These are phyloP conservation scores for Penicillium goetzii DNA, from an alignment of 495 filamentous ascomycete genomes.

Conservation along the genomic window DNA sequence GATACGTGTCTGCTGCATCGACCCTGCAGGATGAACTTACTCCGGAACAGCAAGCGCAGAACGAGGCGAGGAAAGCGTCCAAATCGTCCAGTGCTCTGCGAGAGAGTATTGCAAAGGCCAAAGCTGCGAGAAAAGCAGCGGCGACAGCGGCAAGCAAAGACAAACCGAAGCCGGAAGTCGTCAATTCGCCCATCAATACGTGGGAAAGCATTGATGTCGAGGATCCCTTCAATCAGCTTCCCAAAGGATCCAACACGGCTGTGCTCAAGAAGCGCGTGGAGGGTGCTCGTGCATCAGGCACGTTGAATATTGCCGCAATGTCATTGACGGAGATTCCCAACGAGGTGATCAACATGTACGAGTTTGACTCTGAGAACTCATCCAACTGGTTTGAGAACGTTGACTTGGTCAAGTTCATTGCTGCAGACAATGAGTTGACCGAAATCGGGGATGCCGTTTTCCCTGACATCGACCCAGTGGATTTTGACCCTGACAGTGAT, in stretches of 20 bases:
- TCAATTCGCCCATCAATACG: slow-evolving; percentile 30
- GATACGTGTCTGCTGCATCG: slow-evolving; percentile 40
- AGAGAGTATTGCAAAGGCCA: slow-evolving; percentile 92
- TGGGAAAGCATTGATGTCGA: slow-evolving; percentile 52
- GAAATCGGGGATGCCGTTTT: slow-evolving; percentile 72
- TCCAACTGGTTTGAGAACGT: slow-evolving; percentile 89
- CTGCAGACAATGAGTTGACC: slow-evolving; percentile 89
- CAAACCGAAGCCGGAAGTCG: slow-evolving; percentile 19
- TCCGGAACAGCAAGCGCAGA: slow-evolving; percentile 36
- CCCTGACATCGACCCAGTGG: slow-evolving; percentile 67
- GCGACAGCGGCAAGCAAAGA: slow-evolving; percentile 45
- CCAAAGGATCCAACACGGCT: slow-evolving; percentile 62
- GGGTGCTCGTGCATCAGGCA: slow-evolving; percentile 75
- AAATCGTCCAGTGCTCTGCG: slow-evolving; percentile 82
- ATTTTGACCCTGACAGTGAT: slow-evolving; percentile 62
- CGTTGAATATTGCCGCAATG: slow-evolving; percentile 88
- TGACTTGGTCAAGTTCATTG: slow-evolving; percentile 85
- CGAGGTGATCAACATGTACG: slow-evolving; percentile 91
- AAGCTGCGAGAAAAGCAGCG: slow-evolving; percentile 74
- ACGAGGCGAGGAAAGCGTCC: slow-evolving; percentile 47
- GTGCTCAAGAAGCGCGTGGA: slow-evolving; percentile 76
- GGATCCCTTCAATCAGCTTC: slow-evolving; percentile 71
- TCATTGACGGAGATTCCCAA: slow-evolving; percentile 76
- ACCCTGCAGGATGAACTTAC: slow-evolving; percentile 36
- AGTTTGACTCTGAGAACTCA: slow-evolving; percentile 62